Conservation (phyloP, 169 alveolate species). For the Cryptosporidium sp. region DNA sequence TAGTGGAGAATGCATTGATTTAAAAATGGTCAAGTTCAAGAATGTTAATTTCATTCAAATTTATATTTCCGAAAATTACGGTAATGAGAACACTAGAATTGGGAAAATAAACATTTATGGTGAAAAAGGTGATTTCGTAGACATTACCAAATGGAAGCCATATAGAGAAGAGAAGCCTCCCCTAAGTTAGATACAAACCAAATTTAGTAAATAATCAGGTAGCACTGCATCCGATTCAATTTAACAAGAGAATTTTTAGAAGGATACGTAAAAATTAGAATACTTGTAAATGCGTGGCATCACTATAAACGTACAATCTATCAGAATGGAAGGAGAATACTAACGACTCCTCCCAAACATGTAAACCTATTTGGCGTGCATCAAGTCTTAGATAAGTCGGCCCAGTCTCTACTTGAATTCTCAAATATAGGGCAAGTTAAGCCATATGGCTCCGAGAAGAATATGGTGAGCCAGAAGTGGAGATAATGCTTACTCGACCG, state of each 20-base stretch:
- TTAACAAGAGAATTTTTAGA: too few relatives aligned
- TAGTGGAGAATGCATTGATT: slow-evolving; percentile 25
- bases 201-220: neutral
- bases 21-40: slow-evolving; percentile 35
- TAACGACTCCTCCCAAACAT: slow-evolving; percentile 22
- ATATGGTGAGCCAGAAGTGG: neutral
- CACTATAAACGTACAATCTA: slow-evolving; percentile 19
- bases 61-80: slow-evolving; percentile 44
- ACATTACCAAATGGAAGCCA: slow-evolving; percentile 58
- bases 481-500: neutral
- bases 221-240: too few relatives aligned
- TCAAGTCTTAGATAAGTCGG: neutral
- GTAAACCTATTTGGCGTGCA: neutral
- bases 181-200: too few relatives aligned
- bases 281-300: slow-evolving; percentile 21
- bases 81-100: slow-evolving; percentile 11
- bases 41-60: slow-evolving; percentile 46
- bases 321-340: slow-evolving; percentile 7
- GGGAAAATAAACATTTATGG: slow-evolving; percentile 20
- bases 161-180: neutral
- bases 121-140: slow-evolving; percentile 42
- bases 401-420: neutral
- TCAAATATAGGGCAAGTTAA: neutral
- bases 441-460: neutral
- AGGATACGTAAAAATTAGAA: slow-evolving; percentile 36